Evolutionary conservation across 2,329 filamentous ascomycete genomes (phyloP), one percentile per base, ranked within the genome.

Genomic region (Hymenoscyphus linearis): DNA sequence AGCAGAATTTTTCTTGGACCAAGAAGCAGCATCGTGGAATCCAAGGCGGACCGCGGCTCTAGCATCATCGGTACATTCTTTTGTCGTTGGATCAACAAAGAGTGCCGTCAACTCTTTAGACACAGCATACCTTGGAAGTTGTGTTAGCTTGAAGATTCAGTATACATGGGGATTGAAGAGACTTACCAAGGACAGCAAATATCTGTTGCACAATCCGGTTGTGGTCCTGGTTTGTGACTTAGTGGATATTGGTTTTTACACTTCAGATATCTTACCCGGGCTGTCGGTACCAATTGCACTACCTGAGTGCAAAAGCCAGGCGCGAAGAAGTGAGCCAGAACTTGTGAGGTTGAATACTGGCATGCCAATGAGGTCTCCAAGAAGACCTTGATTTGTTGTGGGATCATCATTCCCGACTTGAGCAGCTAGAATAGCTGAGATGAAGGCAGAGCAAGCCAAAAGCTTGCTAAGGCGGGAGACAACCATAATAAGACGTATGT

Each of bases 21-120:
- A 80, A 3, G 73, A 74, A 14, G 70, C 78, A 1, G 78, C 77
- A 62, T 80, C 79, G 66, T 81, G 78, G 68, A 80, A 81, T 10
- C 77, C 77, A 5, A 76, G 71, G 16, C 79, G 76, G 62, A 80
- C 76, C 18, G 78, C 78, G 4, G 71, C 75, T n/a, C 78, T 75
- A 0, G 76, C 78, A 16, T 74, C 61, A 12, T 72, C 70, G 53
- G 75, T 77, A 68, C 78, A 80, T 25, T 58, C 57, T 52, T 52
- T 22, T 16, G 66, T 62, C 18, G 71, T 71, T 3, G 68, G 67
- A 13, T 68, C 68, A 7, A 69, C 63, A 63, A 79, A 80, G 7
- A 69, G 60, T 1, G 34, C 31, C 26, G 68, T 71, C 70, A 80
- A 73, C 16, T 76, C 72, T 10, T 67, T 61, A 40, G 73, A 71